Base-by-base conservation (phyloP, 345 rosid species). In the Salix exigua region DNA sequence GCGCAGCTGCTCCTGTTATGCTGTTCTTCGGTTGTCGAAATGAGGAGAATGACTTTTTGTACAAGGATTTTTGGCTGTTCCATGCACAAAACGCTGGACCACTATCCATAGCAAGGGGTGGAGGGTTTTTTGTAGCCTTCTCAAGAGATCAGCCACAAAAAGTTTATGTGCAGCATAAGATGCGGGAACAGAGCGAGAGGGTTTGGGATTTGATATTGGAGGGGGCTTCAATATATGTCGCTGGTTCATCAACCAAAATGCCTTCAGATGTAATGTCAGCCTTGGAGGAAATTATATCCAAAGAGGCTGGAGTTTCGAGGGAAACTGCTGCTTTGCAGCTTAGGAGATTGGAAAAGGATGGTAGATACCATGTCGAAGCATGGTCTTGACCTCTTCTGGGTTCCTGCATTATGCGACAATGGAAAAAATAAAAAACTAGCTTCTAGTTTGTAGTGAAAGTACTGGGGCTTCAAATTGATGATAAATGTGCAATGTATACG, bases 161-260 rank as follows among this genome's bases (percentile, higher is more conserved):
- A 85, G 85, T 93, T 72, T 96, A 91, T 71, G 99, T 96, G 84
- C 98, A 93, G 77, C 94, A 96, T 67, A 93, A 88, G 79, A 86
- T 93, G 86, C 83, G 76, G 55, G 94, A 91, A 73, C 86, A 88
- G 44, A 84, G 97, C 70, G 68, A 77, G 66, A 82, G 37, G 84
- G 83, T 93, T 35, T 90, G 97, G 98, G 82, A 84, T 77, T 77
- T 91, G 78, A 81, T 93, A 63, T 78, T 76, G 5, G 77, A 76
- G 9, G 94, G 97, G 7, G 98, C 96, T 44, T 85, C 94, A 0
- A 55, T 96, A 51, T 96, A 93, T 51, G 87, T 96, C 21, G 96
- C 97, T 0, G 98, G 99, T 25, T 93, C 99, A 5, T 87, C 99
- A 18, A 93, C 96, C 38, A 93, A 93, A 82, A 96, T 96, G 99